Evolutionary conservation across 495 filamentous ascomycete species (phyloP).

Genomic region (Talaromyces stipitatus): DNA sequence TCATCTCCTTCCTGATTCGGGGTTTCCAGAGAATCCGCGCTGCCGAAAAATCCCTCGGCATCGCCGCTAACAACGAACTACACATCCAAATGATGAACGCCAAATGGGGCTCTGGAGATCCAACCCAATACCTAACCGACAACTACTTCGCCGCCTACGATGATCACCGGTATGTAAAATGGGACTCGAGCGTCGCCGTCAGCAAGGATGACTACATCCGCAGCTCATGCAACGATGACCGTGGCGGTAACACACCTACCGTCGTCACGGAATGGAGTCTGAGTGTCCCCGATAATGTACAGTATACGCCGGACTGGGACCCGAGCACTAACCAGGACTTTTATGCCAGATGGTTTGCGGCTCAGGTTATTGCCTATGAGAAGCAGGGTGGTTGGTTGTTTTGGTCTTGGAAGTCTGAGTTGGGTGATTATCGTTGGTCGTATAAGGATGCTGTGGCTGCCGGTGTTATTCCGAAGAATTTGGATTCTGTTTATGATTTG

Average conservation of each 20-base stretch:
- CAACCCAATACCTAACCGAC: constrained; percentile 31
- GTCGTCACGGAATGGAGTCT: constrained; percentile 55
- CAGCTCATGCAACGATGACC: constrained; percentile 43
- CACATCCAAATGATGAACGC: constrained; percentile 52
- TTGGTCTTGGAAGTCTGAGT: constrained; percentile 55
- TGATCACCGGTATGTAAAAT: constrained; percentile 49
- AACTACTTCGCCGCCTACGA: constrained; percentile 41
- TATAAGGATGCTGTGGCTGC: constrained; percentile 42
- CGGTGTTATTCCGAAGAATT: constrained; percentile 40
- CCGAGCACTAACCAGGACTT: constrained; percentile 38
- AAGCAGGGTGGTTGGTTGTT: constrained; percentile 53
- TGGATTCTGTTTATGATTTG: constrained; percentile 14
- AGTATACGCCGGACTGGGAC: constrained; percentile 37
- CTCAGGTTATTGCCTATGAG: constrained; percentile 51
- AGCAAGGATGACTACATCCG: constrained; percentile 38
- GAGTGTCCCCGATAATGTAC: constrained; percentile 33
- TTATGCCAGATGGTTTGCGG: constrained; percentile 53
- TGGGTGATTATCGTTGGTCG: constrained; percentile 53
- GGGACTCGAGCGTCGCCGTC: constrained; percentile 30
- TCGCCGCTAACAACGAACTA: constrained; percentile 29
- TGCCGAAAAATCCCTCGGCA: constrained; percentile 26
- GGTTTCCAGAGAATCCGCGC: constrained; percentile 34
- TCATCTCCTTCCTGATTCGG: not conserved
- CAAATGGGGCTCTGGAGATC: constrained; percentile 45
- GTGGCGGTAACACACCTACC: constrained; percentile 34